phyloP scores from a whole-genome alignment of 2,329 filamentous ascomycete species.

The Pochonia chlamydosporia region DNA sequence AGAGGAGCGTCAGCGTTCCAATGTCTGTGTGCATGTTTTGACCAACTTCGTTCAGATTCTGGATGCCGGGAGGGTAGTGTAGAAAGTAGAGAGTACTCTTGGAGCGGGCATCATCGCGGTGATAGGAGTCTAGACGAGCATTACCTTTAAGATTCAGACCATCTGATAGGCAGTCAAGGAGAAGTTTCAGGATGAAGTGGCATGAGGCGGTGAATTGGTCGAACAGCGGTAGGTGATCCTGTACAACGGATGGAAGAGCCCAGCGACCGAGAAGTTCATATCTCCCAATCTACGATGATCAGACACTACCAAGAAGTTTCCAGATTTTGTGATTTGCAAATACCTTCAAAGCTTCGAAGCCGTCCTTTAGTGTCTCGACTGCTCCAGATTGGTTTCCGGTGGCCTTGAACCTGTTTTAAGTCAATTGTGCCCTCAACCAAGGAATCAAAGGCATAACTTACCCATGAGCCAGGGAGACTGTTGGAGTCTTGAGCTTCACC shows the following conservation, averaged over 20 bases:
- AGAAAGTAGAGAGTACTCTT: conserved; percentile 43
- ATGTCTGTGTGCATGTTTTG: conserved; percentile 52
- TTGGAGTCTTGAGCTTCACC: background rate
- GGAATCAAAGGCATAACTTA: background rate
- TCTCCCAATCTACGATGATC: conserved; percentile 1
- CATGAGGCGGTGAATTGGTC: conserved; percentile 29
- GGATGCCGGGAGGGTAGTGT: conserved; percentile 37
- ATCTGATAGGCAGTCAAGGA: conserved; percentile 41
- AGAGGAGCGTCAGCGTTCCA: conserved; percentile 45
- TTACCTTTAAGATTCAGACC: conserved; percentile 36
- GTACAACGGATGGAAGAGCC: background rate
- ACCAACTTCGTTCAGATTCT: conserved; percentile 12
- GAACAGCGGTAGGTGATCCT: background rate
- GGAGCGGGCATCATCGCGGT: conserved; percentile 41
- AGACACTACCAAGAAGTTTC: too few relatives aligned
- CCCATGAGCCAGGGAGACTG: background rate
- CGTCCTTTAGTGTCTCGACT: background rate
- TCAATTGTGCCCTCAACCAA: background rate
- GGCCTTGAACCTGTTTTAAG: conserved; percentile 2
- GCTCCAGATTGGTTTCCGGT: conserved; percentile 2
- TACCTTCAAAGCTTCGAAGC: conserved; percentile 5
- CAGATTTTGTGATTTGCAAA: background rate
- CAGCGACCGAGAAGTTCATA: background rate
- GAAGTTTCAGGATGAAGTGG: conserved; percentile 41
- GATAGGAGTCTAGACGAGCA: conserved; percentile 39